Evolutionary conservation across 306 rosid species (phyloP), one percentile per base, ranked within the genome.

Genomic region (Comarum palustre): DNA sequence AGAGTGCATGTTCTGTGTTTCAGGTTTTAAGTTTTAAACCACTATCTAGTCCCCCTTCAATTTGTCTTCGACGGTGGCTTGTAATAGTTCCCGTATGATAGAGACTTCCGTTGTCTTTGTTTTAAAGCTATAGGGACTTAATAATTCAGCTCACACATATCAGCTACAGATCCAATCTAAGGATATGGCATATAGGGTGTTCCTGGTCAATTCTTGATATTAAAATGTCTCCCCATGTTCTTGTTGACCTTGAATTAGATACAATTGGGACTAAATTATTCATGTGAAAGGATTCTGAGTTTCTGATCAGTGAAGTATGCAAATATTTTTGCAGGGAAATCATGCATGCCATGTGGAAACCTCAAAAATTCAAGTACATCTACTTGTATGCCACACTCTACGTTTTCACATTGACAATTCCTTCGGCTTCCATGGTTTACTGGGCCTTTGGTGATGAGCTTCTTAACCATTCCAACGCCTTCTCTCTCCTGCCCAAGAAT

Each of bases 331-430:
- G 50, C 96, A 93, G 98, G 63, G 98, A 93, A 77, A 93, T 93
- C 50, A 93, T 93, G 99, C 99, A 95, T 22, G 99, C 99, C 55
- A 95, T 95, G 99, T 95, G 99, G 99, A 95, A 91, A 88, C 98
- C 98, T 14, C 92, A 91, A 82, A 93, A 91, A 42, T 93, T 93
- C 86, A 93, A 93, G 86, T 86, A 75, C 86, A 91, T 93, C 42
- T 93, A 93, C 80, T 78, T 93, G 81, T 14, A 82, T 71, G 98
- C 98, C n/a, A 93, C 98, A 22, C 82, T 93, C 16, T 93, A 91
- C 41, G 98, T 93, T 41, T 93, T 89, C 84, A 93, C 98, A 9
- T 74, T 93, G 50, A 93, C 98, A 12, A 64, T 93, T 69, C 98
- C 98, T 2, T 93, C 98, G 0, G 88, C 98, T 25, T 55, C 91